phyloP scores from a whole-genome alignment of 169 alveolate species.

The Neospora caninum region DNA sequence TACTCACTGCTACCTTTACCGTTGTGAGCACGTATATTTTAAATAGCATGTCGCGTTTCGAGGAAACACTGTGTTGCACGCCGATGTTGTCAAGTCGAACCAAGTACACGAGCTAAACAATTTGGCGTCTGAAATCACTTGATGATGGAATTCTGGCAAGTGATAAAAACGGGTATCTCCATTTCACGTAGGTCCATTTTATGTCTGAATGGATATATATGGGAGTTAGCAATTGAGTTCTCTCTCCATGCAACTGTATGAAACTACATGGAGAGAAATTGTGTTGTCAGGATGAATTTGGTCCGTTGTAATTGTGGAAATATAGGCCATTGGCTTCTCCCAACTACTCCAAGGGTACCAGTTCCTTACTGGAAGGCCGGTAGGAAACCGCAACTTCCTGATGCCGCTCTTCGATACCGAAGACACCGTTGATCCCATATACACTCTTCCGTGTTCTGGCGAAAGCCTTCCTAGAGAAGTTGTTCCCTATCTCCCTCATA shows the following conservation, averaged over 20 bases:
- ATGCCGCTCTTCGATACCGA: not conserved
- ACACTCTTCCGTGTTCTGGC: not conserved
- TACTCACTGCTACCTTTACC: too few relatives aligned
- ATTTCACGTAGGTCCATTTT: too few relatives aligned
- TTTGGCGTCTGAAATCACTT: too few relatives aligned
- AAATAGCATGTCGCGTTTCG: too few relatives aligned
- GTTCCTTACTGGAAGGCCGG: not conserved
- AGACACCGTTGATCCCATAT: not conserved
- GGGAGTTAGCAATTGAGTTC: too few relatives aligned
- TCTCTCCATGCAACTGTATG: too few relatives aligned
- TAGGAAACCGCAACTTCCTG: not conserved
- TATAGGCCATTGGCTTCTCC: not conserved
- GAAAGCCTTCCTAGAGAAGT: not conserved
- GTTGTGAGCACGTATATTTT: too few relatives aligned
- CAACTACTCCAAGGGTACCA: constrained; percentile 2
- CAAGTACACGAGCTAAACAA: too few relatives aligned
- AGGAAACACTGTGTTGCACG: too few relatives aligned
- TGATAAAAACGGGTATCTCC: not conserved
- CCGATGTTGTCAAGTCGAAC: too few relatives aligned
- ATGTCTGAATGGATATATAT: too few relatives aligned
- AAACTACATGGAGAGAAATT: not conserved
- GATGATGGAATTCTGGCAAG: too few relatives aligned
- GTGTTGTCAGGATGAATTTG: not conserved
- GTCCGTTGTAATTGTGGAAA: not conserved
- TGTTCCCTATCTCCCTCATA: constrained; percentile 29